Base-by-base conservation (phyloP, 176 grass and related monocot genomes). In the Avena atlantica region DNA sequence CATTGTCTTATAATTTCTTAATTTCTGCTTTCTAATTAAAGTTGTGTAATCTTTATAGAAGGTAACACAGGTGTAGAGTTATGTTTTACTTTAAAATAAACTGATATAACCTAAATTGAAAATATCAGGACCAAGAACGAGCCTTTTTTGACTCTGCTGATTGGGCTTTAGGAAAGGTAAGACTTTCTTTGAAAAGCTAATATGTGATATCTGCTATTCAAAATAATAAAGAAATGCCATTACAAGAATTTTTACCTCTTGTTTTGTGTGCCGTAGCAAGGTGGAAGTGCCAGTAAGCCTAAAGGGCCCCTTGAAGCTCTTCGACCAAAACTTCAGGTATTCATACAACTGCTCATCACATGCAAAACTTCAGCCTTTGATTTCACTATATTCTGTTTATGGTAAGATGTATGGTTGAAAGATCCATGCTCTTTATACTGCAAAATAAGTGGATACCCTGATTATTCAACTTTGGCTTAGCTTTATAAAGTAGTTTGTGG, bases 91-190 rank as follows among this genome's bases (percentile, higher is more conserved):
- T 75, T n/a, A 29, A 70, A 77, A 20, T 83, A 73, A 44, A 66
- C 45, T 85, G 9, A 42, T 66, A 52, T 81, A 62, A 60, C 67
- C 34, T 73, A 74, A 74, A 78, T 42, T 64, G 71, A 25, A 62
- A 87, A 77, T 83, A 85, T 64, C 85, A 98, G 96, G 96, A 98
- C 59, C 96, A 96, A 87, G 93, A 98, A 55, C 85, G 90, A n/a
- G 96, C 96, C 47, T 96, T 80, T 85, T 98, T 98, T 91, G 93
- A 98, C 91, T 98, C 96, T 77, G 90, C 93, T 91, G 96, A 98
- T 85, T 98, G 96, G 93, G 96, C 96, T 86, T 73, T 98, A 79
- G 93, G 96, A 85, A 98, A 98, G 93, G 96, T 94, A 90, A 48
- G 74, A 68, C 7, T 78, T 49, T 17, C 14, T 55, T 75, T 44